A percentile compares a stretch with the other conserved stretches of the same genome.
Conservation (phyloP, 2,329 filamentous ascomycete species). For the Fragosphaeria purpurea region DNA sequence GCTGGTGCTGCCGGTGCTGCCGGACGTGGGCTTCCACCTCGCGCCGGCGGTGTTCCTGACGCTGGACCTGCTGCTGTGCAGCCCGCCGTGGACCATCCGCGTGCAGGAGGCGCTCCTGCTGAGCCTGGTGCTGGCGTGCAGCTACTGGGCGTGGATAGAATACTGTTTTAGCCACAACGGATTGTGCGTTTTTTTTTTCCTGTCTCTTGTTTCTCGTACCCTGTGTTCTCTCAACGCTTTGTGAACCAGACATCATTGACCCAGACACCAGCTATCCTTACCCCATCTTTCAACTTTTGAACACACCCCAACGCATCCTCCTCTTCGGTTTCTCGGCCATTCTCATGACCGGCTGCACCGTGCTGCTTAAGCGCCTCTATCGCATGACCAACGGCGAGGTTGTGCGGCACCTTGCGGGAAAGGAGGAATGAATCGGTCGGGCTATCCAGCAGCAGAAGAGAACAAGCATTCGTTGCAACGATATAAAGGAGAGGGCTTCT, state of each 20-base stretch:
- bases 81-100: constrained; percentile 61
- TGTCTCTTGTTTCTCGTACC: not conserved
- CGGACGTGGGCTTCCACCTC: constrained; percentile 54
- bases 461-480: too few relatives aligned
- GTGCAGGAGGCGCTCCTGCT: constrained; percentile 48
- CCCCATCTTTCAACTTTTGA: constrained; percentile 65
- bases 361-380: constrained; percentile 60
- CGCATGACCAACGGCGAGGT: constrained; percentile 52
- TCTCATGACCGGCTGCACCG: constrained; percentile 62
- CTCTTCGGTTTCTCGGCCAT: constrained; percentile 62
- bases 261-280: constrained; percentile 61
- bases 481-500: too few relatives aligned
- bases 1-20: constrained; percentile 42
- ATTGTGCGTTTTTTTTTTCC: constrained; percentile 33
- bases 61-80: constrained; percentile 57
- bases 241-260: too few relatives aligned
- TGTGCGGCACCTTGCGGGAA: constrained; percentile 2
- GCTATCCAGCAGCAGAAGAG: too few relatives aligned
- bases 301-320: constrained; percentile 52
- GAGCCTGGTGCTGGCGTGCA: constrained; percentile 49
- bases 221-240: too few relatives aligned
- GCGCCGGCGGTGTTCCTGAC: constrained; percentile 55
- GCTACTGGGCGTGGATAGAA: constrained; percentile 72
- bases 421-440: constrained; percentile 15
- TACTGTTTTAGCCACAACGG: constrained; percentile 59